These are phyloP conservation scores for Laguncularia racemosa DNA, from an alignment of 345 rosid genomes.

Conservation along the genomic window DNA sequence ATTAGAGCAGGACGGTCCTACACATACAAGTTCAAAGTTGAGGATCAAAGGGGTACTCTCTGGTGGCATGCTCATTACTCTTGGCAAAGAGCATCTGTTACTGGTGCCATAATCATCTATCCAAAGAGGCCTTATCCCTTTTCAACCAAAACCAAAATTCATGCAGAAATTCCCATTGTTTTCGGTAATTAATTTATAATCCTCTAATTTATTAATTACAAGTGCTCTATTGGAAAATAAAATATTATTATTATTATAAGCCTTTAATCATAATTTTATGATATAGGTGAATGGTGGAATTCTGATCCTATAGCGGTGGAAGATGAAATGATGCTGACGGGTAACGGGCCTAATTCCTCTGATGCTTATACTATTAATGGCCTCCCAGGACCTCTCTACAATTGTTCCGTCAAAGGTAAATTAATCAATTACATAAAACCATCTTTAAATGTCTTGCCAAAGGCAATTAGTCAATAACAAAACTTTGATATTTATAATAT, in stretches of 20 bases:
- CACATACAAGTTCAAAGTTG: slow-evolving; percentile 43
- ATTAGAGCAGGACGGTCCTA: slow-evolving; percentile 42
- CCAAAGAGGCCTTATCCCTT: slow-evolving; percentile 51
- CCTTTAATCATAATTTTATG: not conserved
- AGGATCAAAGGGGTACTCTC: slow-evolving; percentile 54
- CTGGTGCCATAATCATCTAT: slow-evolving; percentile 57
- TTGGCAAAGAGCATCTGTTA: slow-evolving; percentile 66
- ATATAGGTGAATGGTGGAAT: slow-evolving; percentile 68
- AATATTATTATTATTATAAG: too few relatives aligned
- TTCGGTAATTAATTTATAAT: slow-evolving; percentile 27
- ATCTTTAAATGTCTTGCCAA: not conserved
- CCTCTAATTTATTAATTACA: not conserved
- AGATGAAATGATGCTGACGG: slow-evolving; percentile 30
- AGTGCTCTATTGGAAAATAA: not conserved
- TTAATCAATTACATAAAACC: not conserved
- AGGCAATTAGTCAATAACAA: too few relatives aligned
- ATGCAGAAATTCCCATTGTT: slow-evolving; percentile 46
- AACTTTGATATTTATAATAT: too few relatives aligned
- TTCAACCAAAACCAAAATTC: slow-evolving; percentile 24
- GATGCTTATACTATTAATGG: slow-evolving; percentile 63
- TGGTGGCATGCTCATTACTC: slow-evolving; percentile 57
- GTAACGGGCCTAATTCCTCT: slow-evolving; percentile 41
- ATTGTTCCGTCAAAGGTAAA: slow-evolving; percentile 53
- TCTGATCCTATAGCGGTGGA: slow-evolving; percentile 42
- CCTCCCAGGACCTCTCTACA: slow-evolving; percentile 60